A percentile compares a stretch with the other conserved stretches of the same genome.
Conservation (phyloP, 148 eudicot genomes). For the Fagopyrum tataricum region DNA sequence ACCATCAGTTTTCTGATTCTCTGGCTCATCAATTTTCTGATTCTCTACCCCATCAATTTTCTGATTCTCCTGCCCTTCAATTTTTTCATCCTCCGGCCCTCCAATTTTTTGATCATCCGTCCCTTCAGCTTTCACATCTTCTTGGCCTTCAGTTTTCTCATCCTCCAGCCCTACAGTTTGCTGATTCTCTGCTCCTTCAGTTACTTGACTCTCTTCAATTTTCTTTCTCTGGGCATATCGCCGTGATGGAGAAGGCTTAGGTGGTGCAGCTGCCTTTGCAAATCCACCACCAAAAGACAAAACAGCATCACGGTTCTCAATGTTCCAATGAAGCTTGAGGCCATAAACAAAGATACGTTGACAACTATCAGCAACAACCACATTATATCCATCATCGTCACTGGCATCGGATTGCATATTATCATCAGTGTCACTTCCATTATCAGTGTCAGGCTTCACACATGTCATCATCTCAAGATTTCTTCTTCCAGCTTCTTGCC, state of each 20-base stretch:
- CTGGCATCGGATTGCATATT: conserved; percentile 82
- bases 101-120: conserved; percentile 34
- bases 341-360: conserved; percentile 87
- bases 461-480: conserved; percentile 87
- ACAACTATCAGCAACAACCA: conserved; percentile 95
- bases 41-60: conserved; percentile 37
- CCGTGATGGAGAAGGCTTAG: conserved; percentile 94
- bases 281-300: conserved; percentile 97
- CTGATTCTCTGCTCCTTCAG: conserved; percentile 4
- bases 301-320: conserved; percentile 97
- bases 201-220: conserved; percentile 39
- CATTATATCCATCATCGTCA: conserved; percentile 96
- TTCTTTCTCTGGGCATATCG: conserved; percentile 86
- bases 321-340: conserved; percentile 92
- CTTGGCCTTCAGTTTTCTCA: conserved; percentile 17
- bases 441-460: conserved; percentile 86
- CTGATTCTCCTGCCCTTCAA: conserved; percentile 3
- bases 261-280: conserved; percentile 82
- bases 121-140: conserved; percentile 20
- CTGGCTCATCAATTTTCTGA: conserved; percentile 34
- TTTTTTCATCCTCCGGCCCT: conserved; percentile 25
- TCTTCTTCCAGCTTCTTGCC: conserved; percentile 98
- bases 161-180: conserved; percentile 27
- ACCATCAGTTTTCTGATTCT: conserved; percentile 25
- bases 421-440: conserved; percentile 91